A percentile compares a stretch with the other conserved stretches of the same genome.
Evolutionary conservation across 106 monocot species (phyloP).

Genomic region (Phalaenopsis equestris): DNA sequence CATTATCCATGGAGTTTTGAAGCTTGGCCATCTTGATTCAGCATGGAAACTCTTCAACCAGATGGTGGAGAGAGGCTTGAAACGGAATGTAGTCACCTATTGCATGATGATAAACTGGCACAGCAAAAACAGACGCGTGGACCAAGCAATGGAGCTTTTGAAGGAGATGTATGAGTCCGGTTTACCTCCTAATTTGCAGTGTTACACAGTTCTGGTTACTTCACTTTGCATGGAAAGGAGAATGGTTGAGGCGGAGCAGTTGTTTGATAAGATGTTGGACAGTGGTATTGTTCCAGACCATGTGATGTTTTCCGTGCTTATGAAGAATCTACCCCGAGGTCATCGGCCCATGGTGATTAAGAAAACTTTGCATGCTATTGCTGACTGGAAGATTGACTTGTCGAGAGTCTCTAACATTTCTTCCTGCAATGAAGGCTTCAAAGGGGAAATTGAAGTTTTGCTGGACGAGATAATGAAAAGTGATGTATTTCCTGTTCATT

Average conservation of each 20-base stretch:
- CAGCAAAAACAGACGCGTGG: constrained; percentile 18
- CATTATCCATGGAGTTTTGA: constrained; percentile 25
- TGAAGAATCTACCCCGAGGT: constrained; percentile 16
- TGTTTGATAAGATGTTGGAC: constrained; percentile 34
- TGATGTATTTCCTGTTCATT: constrained; percentile 22
- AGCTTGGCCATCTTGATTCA: constrained; percentile 21
- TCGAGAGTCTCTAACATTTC: constrained; percentile 8
- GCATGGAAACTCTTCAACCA: constrained; percentile 21
- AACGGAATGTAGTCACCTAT: constrained; percentile 27
- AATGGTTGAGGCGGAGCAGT: constrained; percentile 17
- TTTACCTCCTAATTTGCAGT: constrained; percentile 17
- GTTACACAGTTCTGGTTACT: constrained; percentile 26
- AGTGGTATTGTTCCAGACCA: constrained; percentile 31
- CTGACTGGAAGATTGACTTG: constrained; percentile 9
- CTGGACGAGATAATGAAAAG: constrained; percentile 27
- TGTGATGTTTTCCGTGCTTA: constrained; percentile 26
- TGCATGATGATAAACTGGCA: constrained; percentile 30
- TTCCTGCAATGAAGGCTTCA: constrained; percentile 16
- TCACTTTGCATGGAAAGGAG: constrained; percentile 28
- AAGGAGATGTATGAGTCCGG: constrained; percentile 11
- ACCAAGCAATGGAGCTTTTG: constrained; percentile 30
- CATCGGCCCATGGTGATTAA: constrained; percentile 5
- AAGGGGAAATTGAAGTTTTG: constrained; percentile 14
- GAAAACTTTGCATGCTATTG: constrained; percentile 28
- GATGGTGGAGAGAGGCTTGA: constrained; percentile 25